Evolutionary conservation across 768 basidiomycete species (phyloP).

Genomic region (Leccinum ochraceum): DNA sequence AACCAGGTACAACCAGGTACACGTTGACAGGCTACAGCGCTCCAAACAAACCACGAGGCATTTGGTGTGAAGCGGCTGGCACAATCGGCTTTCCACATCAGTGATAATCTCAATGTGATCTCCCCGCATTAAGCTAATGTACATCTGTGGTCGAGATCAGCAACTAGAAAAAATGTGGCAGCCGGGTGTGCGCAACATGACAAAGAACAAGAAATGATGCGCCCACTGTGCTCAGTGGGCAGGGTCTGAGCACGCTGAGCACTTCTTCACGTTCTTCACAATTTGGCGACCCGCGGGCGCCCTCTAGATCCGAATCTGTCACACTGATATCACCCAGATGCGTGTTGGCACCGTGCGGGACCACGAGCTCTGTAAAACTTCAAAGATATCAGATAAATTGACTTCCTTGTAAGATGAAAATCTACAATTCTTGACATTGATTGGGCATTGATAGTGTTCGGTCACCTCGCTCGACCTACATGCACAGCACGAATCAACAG

Average conservation of each 20-base stretch:
- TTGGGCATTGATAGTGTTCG: conserved; percentile 6
- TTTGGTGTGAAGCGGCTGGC: conserved; percentile 12
- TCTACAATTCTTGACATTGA: neutral
- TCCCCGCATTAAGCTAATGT: conserved; percentile 27
- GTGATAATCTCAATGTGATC: conserved; percentile 18
- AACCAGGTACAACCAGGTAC: conserved; percentile 12
- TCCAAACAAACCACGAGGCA: conserved; percentile 10
- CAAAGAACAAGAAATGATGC: neutral
- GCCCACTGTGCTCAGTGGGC: neutral
- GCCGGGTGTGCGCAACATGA: neutral
- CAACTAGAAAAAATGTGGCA: neutral
- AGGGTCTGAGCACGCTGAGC: neutral
- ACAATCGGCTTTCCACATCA: conserved; percentile 23
- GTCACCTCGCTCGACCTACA: neutral
- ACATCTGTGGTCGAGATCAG: conserved; percentile 20
- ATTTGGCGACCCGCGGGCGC: conserved; percentile 9
- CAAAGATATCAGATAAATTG: conserved; percentile 10
- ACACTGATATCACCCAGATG: conserved; percentile 12
- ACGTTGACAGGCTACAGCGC: neutral
- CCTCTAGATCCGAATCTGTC: conserved; percentile 6
- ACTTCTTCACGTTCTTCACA: conserved; percentile 7
- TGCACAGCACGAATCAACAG: conserved; percentile 3
- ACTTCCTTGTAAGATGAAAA: conserved; percentile 1
- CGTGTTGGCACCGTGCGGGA: conserved; percentile 16
- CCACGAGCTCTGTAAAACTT: neutral